Evolutionary conservation across 495 filamentous ascomycete species (phyloP), one percentile per base, ranked within the genome.

Genomic region (Rusavskia elegans): DNA sequence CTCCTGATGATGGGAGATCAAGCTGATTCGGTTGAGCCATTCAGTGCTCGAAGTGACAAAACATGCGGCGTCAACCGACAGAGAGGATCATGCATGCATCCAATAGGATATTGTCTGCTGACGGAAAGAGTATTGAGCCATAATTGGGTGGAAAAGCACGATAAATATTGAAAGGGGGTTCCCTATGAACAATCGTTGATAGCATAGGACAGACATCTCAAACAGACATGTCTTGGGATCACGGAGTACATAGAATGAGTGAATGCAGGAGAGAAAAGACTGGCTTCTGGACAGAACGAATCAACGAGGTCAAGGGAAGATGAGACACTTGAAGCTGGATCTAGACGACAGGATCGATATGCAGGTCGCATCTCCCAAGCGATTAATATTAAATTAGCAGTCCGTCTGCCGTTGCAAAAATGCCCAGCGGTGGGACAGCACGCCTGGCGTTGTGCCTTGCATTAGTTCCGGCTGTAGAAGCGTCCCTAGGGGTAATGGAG

Each of bases 271-370:
- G 25, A 9, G 46, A 32, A 41, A 48, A 46, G 42, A 40, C 32
- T 23, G 40, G 41, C 29, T 35, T 19, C 29, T n/a, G 39, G 35
- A 45, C 11, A 27, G 51, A 48, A 44, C 46, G 48, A 53, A 53
- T 57, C 45, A 53, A 41, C 51, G 21, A 32, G 20, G 19, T 45
- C 36, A 44, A 25, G 21, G 32, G 25, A 16, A 50, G 32, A 51
- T 48, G 51, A 51, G 55, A 51, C 55, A 51, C 23, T 30, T 30
- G 53, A 49, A 35, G 53, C 21, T 40, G 50, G 40, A 37, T 35
- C 19, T 7, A 53, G 27, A 32, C 35, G 37, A 21, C 51, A 50
- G 13, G 13, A 45, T 19, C 30, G 40, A 36, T 44, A 44, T 52
- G 35, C 48, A 50, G 19, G 48, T 20, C 11, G 30, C 5, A 23